Percentiles rank a stretch among this genome's conserved stretches.
These are phyloP conservation scores for Pichia sp. DNA, from an alignment of 1,139 yeast genomes.

Conservation along the genomic window DNA sequence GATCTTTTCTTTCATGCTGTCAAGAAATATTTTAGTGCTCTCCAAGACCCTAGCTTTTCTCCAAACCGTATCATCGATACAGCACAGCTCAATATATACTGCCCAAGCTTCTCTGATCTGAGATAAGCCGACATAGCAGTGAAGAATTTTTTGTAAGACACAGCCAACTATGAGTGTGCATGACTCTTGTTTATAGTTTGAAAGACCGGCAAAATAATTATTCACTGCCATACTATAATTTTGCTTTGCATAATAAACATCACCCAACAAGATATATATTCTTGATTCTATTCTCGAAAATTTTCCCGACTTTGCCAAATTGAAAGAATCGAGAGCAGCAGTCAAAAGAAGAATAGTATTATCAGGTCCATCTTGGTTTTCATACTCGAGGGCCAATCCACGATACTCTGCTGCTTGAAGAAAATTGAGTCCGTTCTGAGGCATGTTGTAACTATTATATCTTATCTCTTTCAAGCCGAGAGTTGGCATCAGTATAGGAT, in stretches of 20 bases:
- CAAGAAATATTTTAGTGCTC: background rate
- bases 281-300: slow-evolving; percentile 39
- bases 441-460: slow-evolving; percentile 31
- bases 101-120: slow-evolving; percentile 31
- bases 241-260: slow-evolving; percentile 35
- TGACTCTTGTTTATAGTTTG: slow-evolving; percentile 32
- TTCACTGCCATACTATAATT: slow-evolving; percentile 42
- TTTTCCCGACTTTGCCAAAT: slow-evolving; percentile 32
- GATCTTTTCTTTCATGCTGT: slow-evolving; percentile 7
- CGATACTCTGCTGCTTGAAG: slow-evolving; percentile 38
- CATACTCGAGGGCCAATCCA: slow-evolving; percentile 19
- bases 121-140: slow-evolving; percentile 33
- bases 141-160: slow-evolving; percentile 33
- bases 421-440: slow-evolving; percentile 45
- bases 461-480: slow-evolving; percentile 2
- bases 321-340: slow-evolving; percentile 36
- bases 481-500: slow-evolving; percentile 32
- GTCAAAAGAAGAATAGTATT: slow-evolving; percentile 35
- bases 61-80: slow-evolving; percentile 6
- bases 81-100: slow-evolving; percentile 10
- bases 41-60: background rate
- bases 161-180: slow-evolving; percentile 32
- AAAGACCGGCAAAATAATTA: slow-evolving; percentile 37
- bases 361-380: slow-evolving; percentile 27
- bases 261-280: slow-evolving; percentile 49